These are phyloP conservation scores for Vaccinium vitisidaea DNA, from an alignment of 148 eudicot species.

Conservation along the genomic window DNA sequence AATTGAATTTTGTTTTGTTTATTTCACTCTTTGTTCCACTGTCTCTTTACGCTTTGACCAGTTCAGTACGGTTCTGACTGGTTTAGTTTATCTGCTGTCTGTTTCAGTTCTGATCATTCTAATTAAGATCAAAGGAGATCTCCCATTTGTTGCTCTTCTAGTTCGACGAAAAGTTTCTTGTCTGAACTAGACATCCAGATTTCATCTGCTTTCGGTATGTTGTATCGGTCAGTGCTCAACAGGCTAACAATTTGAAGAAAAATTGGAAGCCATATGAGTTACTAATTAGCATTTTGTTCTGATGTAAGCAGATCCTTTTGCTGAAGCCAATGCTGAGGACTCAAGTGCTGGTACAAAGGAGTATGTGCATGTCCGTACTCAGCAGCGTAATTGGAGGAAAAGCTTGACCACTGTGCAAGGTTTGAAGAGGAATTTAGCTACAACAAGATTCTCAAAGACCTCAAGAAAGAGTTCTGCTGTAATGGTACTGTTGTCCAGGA, in stretches of 20 bases:
- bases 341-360: background rate
- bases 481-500: background rate
- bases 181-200: background rate
- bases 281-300: background rate
- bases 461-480: slow-evolving; percentile 5
- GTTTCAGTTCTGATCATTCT: background rate
- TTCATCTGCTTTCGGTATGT: slow-evolving; percentile 8
- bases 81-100: background rate
- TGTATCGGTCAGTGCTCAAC: background rate
- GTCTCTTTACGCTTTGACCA: background rate
- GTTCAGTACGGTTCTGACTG: background rate
- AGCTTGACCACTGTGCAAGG: slow-evolving; percentile 3
- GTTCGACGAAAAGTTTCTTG: background rate
- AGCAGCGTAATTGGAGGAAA: slow-evolving; percentile 4
- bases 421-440: slow-evolving; percentile 2
- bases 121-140: background rate
- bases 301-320: background rate
- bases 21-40: background rate
- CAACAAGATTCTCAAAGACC: slow-evolving; percentile 4
- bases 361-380: slow-evolving; percentile 6
- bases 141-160: background rate
- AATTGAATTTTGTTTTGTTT: background rate
- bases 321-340: background rate
- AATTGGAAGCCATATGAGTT: background rate
- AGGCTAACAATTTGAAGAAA: background rate